Base-by-base conservation (phyloP, 257 asterid species). In the Salvia rosmarinus region DNA sequence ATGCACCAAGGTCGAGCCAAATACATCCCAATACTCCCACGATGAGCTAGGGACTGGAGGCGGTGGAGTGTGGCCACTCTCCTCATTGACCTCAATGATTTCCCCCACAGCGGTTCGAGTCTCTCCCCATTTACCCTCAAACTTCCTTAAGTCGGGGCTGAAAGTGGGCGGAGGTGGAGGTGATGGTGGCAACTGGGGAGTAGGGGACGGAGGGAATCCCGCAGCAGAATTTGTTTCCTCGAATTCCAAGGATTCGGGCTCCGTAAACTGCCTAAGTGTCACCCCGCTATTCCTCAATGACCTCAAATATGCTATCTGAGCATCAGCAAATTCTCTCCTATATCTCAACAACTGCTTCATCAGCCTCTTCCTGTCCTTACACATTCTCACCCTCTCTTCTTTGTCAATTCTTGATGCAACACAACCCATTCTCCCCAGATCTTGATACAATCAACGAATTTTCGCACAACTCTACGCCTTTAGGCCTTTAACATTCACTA, bases 191-290 rank as follows among this genome's bases (percentile, higher is more conserved):
- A 85, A 37, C 54, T 87, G 89, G 28, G 87, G 86, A 1, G 92
- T 96, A 9, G 97, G 95, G 9, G 97, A 89, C 43, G 87, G 92
- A 6, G 92, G 88, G 69, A 85, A 84, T 43, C 80, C 83, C 5
- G 65, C 61, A 16, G 68, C 86, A 6, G 83, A 78, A 55, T 77
- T 58, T 9, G 80, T 66, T 5, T 86, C 96, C 37, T 91, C 97
- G 32, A 80, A 77, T 67, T 91, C 97, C n/a, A 91, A 66, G 5
- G 87, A 84, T 43, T 85, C 95, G 0, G 96, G 89, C 60, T 91
- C 96, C 30, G 97, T 89, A 63, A 91, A 86, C 79, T 91, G 97
- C 78, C 97, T 82, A 54, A 91, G 90, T 19, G 97, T 91, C 1
- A 83, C 90, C 1, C 97, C 96, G 19, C 91, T 87, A 49, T 91